Base-by-base conservation (phyloP, 805 yeast species). In the Komagataella phaffii region DNA sequence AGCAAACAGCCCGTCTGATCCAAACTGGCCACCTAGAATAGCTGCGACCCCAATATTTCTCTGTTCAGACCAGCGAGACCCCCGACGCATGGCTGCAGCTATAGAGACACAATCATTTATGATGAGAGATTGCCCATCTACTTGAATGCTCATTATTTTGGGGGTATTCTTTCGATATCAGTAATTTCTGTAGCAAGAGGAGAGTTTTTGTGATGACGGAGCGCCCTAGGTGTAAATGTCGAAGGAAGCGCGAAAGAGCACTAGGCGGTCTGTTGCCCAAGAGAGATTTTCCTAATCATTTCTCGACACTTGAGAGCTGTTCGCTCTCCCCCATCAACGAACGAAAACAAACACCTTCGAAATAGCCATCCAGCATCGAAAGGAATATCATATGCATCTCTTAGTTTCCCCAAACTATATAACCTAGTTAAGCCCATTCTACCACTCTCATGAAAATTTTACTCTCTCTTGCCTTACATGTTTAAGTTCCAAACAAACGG, bases 31-130 rank as follows among this genome's bases (percentile, higher is more conserved):
- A 2, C 93, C 85, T 47, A 91, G 71, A 30, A 91, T 79, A 5
- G 95, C 88, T 7, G 96, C 91, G 44, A 90, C 93, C 2, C 89
- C 88, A 8, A 30, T 30, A 30, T 30, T 30, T 6, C 83, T 75
- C 10, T 54, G 54, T n/a, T 54, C 50, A 6, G 54, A 50, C 57
- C 84, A 84, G 56, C 85, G 80, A 62, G 89, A 79, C 55, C 85
- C 75, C 62, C 88, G 89, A 52, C 97, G 75, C 95, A 93, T 88
- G 21, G 93, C 89, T 19, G 95, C 82, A 18, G 91, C 80, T 50
- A 91, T 77, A 53, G 83, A 75, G 61, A 88, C 85, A 64, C 96
- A 88, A 69, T 93, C 98, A 62, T 85, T 85, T 54, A 88, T 81
- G 57, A 88, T 85, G 58, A 91, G 79, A 1, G 95, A 84, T 52